Evolutionary conservation across 306 rosid species (phyloP).

Genomic region (Acacia acuminata): DNA sequence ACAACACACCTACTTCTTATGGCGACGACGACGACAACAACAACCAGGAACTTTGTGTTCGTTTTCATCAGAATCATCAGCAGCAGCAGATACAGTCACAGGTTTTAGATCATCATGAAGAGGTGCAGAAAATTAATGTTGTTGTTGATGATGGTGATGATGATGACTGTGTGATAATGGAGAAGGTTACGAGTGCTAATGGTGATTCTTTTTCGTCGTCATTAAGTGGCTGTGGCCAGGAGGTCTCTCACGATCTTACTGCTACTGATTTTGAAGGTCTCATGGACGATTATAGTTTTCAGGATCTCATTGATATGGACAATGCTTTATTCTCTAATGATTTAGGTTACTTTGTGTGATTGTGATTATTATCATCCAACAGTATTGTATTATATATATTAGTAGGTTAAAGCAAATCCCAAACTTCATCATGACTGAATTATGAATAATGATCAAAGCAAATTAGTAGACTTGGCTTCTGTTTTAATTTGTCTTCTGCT

Average conservation of each 20-base stretch:
- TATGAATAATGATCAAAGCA: background rate
- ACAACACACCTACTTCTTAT: background rate
- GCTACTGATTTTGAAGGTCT: background rate
- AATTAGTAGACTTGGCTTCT: background rate
- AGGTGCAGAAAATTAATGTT: background rate
- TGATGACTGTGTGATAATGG: background rate
- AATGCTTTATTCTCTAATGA: background rate
- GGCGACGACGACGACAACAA: constrained; percentile 6
- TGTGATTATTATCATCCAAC: background rate
- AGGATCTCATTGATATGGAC: constrained; percentile 35
- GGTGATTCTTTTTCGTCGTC: background rate
- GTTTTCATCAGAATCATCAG: background rate
- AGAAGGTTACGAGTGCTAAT: background rate
- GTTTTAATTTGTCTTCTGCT: background rate
- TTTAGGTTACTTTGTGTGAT: constrained; percentile 20
- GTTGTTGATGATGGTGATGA: background rate
- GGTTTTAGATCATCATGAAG: background rate
- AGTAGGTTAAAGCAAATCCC: too few relatives aligned
- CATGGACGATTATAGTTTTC: constrained; percentile 32
- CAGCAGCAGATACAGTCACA: background rate
- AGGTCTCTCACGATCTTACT: background rate
- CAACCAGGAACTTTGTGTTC: background rate
- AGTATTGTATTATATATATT: too few relatives aligned
- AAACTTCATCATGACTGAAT: too few relatives aligned
- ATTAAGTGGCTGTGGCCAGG: background rate